Conservation (phyloP, 495 filamentous ascomycete species). For the Penicillium argentinense region DNA sequence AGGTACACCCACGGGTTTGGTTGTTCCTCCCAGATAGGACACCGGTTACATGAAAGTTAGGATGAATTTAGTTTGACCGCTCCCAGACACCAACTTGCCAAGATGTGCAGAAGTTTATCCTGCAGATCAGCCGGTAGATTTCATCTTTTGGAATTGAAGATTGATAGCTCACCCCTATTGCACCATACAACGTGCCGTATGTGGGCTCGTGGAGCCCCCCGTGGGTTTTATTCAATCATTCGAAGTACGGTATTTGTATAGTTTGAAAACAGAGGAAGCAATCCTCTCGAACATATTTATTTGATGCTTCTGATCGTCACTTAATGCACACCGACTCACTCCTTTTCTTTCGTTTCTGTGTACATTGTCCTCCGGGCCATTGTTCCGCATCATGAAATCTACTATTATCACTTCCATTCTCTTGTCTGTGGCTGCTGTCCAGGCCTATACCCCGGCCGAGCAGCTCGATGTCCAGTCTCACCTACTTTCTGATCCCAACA, state of each 20-base stretch:
- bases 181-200: not conserved
- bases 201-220: not conserved
- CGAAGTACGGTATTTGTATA: not conserved
- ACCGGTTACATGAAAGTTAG: not conserved
- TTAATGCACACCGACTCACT: not conserved
- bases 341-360: not conserved
- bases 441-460: conserved; percentile 1
- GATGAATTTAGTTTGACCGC: no score
- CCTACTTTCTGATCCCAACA: conserved; percentile 21
- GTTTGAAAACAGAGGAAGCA: not conserved
- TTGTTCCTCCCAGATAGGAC: not conserved
- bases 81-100: not conserved
- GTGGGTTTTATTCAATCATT: not conserved
- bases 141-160: not conserved
- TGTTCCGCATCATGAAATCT: conserved; percentile 9
- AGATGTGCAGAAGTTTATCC: not conserved
- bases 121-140: not conserved
- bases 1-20: not conserved
- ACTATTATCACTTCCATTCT: conserved; percentile 1
- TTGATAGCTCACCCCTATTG: conserved; percentile 29
- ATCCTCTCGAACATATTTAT: not conserved
- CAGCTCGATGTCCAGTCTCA: conserved; percentile 20
- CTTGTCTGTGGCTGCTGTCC: conserved; percentile 3
- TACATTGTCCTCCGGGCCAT: not conserved
- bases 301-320: not conserved